A percentile compares a stretch with the other conserved stretches of the same genome.
phyloP scores from a whole-genome alignment of 1,284 basidiomycete genomes.

The Cystobasidium slooffiae region DNA sequence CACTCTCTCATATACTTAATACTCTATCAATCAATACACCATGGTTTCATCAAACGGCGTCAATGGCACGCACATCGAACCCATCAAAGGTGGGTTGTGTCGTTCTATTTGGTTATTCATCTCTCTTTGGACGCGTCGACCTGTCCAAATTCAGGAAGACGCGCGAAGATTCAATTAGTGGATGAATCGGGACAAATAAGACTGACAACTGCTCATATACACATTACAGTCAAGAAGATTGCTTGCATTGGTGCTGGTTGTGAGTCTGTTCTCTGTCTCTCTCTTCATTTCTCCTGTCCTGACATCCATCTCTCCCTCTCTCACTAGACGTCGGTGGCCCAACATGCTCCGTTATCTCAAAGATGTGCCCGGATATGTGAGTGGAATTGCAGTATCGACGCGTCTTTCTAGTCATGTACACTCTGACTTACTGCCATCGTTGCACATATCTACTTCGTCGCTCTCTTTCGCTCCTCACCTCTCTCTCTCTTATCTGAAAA shows the following conservation, averaged over 20 bases:
- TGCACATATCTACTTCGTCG: background rate
- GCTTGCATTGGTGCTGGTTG: slow-evolving; percentile 81
- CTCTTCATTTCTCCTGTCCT: slow-evolving; percentile 19
- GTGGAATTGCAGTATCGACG: slow-evolving; percentile 1
- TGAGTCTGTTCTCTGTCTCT: slow-evolving; percentile 44
- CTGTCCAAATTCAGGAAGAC: background rate
- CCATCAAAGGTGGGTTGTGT: slow-evolving; percentile 45
- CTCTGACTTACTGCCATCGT: background rate
- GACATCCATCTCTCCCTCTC: slow-evolving; percentile 39
- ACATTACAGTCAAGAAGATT: slow-evolving; percentile 54
- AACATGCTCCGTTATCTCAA: slow-evolving; percentile 61
- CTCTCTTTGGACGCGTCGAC: slow-evolving; percentile 2
- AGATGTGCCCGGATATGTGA: slow-evolving; percentile 85
- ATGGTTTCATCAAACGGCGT: slow-evolving; percentile 35
- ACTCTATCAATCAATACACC: background rate
- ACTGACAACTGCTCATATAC: background rate
- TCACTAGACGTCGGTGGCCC: slow-evolving; percentile 43
- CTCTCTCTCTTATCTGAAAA: background rate
- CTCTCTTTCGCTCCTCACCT: background rate
- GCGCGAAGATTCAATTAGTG: background rate
- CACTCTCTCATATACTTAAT: background rate
- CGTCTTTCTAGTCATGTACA: background rate
- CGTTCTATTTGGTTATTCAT: background rate
- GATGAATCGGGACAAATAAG: background rate
- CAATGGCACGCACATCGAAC: slow-evolving; percentile 46